Conservation (phyloP, 805 yeast genomes). For the Hanseniaspora clermontiae region DNA sequence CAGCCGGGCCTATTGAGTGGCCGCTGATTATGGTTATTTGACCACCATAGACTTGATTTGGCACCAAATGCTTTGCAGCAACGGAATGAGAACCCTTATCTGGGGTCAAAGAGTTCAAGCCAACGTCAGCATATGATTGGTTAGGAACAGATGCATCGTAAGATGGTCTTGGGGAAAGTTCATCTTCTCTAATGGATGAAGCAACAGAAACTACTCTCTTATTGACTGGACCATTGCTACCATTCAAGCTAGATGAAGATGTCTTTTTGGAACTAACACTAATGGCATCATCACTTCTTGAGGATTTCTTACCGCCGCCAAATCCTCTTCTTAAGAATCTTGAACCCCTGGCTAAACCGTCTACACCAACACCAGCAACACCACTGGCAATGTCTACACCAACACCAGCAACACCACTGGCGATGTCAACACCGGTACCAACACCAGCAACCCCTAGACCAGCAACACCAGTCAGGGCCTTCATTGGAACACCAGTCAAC, state of each 20-base stretch:
- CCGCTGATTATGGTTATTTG: constrained; percentile 15
- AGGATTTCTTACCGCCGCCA: constrained; percentile 20
- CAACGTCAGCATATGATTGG: constrained; percentile 21
- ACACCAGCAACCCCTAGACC: constrained; percentile 30
- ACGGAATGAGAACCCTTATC: constrained; percentile 14
- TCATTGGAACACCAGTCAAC: constrained; percentile 36
- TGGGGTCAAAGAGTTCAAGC: constrained; percentile 5
- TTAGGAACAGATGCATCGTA: constrained; percentile 24
- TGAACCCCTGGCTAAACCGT: constrained; percentile 40
- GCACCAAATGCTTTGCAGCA: constrained; percentile 18
- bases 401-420: constrained; percentile 33
- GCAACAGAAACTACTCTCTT: background rate
- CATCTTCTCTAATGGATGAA: background rate
- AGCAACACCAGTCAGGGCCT: constrained; percentile 35
- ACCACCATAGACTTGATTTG: constrained; percentile 18
- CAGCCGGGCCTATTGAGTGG: constrained; percentile 31
- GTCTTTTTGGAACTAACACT: constrained; percentile 14
- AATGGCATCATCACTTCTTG: background rate
- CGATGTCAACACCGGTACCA: constrained; percentile 32
- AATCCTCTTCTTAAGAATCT: constrained; percentile 27
- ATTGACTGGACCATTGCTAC: background rate
- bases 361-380: constrained; percentile 30
- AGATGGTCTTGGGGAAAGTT: background rate
- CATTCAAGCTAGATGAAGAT: background rate
- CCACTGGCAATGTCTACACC: constrained; percentile 33